A percentile compares a stretch with the other conserved stretches of the same genome.
phyloP scores from a whole-genome alignment of 2,329 filamentous ascomycete species.

The Colletotrichum liriopes region DNA sequence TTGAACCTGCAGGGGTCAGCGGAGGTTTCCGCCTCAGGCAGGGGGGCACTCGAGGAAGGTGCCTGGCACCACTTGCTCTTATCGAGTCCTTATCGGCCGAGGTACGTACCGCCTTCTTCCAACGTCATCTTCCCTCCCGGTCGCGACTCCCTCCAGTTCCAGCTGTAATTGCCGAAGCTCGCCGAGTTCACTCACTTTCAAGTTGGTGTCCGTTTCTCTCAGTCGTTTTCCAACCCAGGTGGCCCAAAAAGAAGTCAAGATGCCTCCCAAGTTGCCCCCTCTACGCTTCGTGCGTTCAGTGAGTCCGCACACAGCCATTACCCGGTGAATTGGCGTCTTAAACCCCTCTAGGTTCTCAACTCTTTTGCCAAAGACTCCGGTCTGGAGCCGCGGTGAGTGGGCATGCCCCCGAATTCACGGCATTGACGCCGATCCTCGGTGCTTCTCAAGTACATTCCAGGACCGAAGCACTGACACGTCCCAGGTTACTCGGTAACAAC shows the following conservation, averaged over 20 bases:
- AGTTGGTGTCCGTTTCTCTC: not conserved
- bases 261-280: slow-evolving; percentile 44
- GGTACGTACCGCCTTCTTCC: not conserved
- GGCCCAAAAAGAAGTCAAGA: not conserved
- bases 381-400: slow-evolving; percentile 85
- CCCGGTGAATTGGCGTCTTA: slow-evolving; percentile 6
- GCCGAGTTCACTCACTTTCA: slow-evolving; percentile 20
- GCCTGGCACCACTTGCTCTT: not conserved
- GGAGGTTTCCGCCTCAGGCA: slow-evolving; percentile 38
- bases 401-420: not conserved
- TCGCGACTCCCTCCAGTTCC: slow-evolving; percentile 7
- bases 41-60: not conserved
- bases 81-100: not conserved
- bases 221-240: not conserved
- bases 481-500: slow-evolving; percentile 59
- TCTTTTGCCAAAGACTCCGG: slow-evolving; percentile 90
- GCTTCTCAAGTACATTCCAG: not conserved
- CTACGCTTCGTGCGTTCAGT: slow-evolving; percentile 68
- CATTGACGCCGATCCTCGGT: not conserved
- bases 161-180: slow-evolving; percentile 26
- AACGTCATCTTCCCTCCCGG: slow-evolving; percentile 24
- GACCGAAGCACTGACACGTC: not conserved
- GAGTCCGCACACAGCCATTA: slow-evolving; percentile 48
- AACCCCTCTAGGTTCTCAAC: slow-evolving; percentile 77
- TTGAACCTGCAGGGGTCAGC: slow-evolving; percentile 21